Evolutionary conservation across 2,329 filamentous ascomycete genomes (phyloP), one percentile per base, ranked within the genome.

Genomic region (Helotiales sp.): DNA sequence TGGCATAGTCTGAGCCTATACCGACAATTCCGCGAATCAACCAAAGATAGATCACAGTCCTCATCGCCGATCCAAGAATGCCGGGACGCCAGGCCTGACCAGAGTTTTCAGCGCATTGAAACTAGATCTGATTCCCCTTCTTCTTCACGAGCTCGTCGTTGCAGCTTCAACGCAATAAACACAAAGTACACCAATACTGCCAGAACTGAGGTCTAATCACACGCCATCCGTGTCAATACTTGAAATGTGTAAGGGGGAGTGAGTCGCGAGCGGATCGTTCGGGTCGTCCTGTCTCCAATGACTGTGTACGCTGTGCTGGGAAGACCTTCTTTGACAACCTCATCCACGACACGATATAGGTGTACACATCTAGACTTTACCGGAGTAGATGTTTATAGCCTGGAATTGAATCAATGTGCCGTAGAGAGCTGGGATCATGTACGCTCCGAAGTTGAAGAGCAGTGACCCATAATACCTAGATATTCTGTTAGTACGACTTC

Each of bases 1-100:
- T 92, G 0, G 89, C 87, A 75, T 93, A 93, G 6, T 86, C 83
- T 0, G 80, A 78, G 0, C 89, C 89, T 66, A 93, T 80, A 0
- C 84, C 79, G 0, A 93, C 84, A 20, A 93, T 90, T 4, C 83
- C 86, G 61, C 80, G 84, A 0, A 93, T 84, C 0, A 93, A 81
- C 90, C 89, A 93, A 0, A 93, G 83, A 67, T 93, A 93, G 0
- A 93, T 80, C 0, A 87, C 83, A 69, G 93, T 93, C 6, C 90
- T 82, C 3, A 92, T 78, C 0, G 86, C 87, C 0, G 89, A 92
- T 93, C 90, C 6, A 78, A 54, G 45, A 92, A 87, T 0, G 86
- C 89, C 43, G 86, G 79, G 1, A 84, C 62, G 0, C 89, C 89
- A 0, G 90, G 89, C 1, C 82, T 80, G 0, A 84, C 72, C 1